phyloP scores from a whole-genome alignment of 2,329 filamentous ascomycete species.

The Ceratocystis colombiana region DNA sequence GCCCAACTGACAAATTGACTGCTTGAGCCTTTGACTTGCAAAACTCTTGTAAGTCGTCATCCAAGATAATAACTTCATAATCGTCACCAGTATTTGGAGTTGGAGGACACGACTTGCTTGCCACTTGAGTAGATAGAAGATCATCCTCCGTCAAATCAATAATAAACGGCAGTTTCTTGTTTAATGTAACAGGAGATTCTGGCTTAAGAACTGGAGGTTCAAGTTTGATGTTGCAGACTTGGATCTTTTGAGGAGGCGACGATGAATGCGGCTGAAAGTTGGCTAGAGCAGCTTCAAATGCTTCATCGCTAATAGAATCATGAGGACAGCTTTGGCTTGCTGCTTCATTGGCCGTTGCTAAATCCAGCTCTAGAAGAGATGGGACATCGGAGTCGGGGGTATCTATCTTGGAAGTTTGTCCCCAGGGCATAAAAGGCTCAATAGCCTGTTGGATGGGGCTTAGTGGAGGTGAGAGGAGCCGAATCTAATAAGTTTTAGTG shows the following conservation, averaged over 20 bases:
- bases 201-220: conserved; percentile 18
- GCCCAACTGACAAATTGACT: conserved; percentile 25
- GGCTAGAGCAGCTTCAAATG: conserved; percentile 14
- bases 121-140: not conserved
- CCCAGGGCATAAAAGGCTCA: conserved; percentile 20
- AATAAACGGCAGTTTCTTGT: not conserved
- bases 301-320: conserved; percentile 10
- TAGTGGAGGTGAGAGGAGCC: conserved; percentile 21
- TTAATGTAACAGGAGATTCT: not conserved
- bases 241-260: not conserved
- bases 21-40: conserved; percentile 15
- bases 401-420: conserved; percentile 16
- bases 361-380: conserved; percentile 19
- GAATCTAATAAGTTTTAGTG: not conserved
- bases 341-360: conserved; percentile 13
- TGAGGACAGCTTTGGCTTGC: conserved; percentile 9
- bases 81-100: not conserved
- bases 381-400: conserved; percentile 21
- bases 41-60: conserved; percentile 3
- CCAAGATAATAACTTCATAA: not conserved
- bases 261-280: not conserved
- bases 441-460: conserved; percentile 11
- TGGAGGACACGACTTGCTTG: not conserved
- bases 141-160: conserved; percentile 16
- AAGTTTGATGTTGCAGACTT: conserved; percentile 7